phyloP scores from a whole-genome alignment of 1,139 yeast genomes.

The Nakaseomyces sp. region DNA sequence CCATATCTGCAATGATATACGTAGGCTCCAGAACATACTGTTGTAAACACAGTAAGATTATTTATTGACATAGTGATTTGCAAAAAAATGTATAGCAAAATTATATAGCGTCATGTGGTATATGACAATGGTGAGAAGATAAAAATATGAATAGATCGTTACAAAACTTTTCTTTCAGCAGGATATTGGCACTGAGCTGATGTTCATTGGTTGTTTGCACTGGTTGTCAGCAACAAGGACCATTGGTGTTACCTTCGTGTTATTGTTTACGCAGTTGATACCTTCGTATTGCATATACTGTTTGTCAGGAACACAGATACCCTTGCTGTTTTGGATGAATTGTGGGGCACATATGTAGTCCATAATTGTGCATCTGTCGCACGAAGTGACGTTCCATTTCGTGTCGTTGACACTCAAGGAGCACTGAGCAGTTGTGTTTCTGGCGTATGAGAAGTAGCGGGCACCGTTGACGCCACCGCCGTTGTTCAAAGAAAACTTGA shows the following conservation, averaged over 20 bases:
- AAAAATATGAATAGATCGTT: too few species aligned
- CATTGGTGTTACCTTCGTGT: slow-evolving; percentile 18
- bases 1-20: too few species aligned
- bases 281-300: slow-evolving; percentile 11
- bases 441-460: slow-evolving; percentile 54
- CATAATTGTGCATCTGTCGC: slow-evolving; percentile 49
- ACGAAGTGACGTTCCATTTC: slow-evolving; percentile 49
- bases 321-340: slow-evolving; percentile 38
- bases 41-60: too few species aligned
- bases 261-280: slow-evolving; percentile 20
- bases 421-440: slow-evolving; percentile 63
- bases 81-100: too few species aligned
- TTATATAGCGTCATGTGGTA: too few species aligned
- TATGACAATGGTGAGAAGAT: too few species aligned
- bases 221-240: slow-evolving; percentile 42
- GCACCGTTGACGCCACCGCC: slow-evolving; percentile 71
- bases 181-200: slow-evolving; percentile 25
- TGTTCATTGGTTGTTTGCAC: slow-evolving; percentile 31
- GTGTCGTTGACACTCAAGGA: slow-evolving; percentile 52
- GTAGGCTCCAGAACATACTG: too few species aligned
- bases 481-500: slow-evolving; percentile 47
- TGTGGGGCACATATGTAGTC: slow-evolving; percentile 73
- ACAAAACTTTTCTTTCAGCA: too few species aligned
- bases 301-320: slow-evolving; percentile 50
- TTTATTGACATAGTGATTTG: too few species aligned